phyloP scores from a whole-genome alignment of 441 rosid genomes.

The Theobroma grandiflorum region DNA sequence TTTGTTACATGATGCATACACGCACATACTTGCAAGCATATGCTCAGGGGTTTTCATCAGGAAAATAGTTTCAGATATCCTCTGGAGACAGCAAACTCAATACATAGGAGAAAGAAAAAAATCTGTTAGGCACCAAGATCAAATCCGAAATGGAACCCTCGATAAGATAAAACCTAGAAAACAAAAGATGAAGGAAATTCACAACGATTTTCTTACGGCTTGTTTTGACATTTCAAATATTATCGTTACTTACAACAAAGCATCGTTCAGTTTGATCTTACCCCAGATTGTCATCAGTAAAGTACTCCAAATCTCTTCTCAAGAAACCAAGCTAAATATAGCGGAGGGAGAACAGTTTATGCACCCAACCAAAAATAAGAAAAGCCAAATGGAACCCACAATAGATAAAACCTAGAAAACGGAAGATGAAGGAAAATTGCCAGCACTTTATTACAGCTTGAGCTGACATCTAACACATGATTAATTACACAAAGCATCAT shows the following conservation, averaged over 20 bases:
- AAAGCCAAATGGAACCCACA: neutral
- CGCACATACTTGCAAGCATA: neutral
- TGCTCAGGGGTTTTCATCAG: neutral
- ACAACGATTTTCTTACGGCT: neutral
- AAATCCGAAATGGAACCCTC: neutral
- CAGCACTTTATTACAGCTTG: conserved; percentile 2
- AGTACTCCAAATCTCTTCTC: neutral
- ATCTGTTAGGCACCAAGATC: neutral
- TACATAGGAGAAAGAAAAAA: neutral
- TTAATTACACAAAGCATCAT: neutral
- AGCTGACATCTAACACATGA: neutral
- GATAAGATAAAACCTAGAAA: neutral
- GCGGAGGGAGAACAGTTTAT: neutral
- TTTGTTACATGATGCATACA: neutral
- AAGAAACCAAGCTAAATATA: neutral
- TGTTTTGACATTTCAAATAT: neutral
- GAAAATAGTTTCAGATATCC: neutral
- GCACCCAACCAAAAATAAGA: neutral
- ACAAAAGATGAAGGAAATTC: neutral
- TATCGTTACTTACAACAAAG: neutral
- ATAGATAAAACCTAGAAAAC: neutral
- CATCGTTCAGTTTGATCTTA: neutral
- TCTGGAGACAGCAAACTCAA: neutral
- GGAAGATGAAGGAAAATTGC: neutral
- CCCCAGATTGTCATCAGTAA: neutral